phyloP scores from a whole-genome alignment of 441 rosid species.

The Raphanus hybrid region DNA sequence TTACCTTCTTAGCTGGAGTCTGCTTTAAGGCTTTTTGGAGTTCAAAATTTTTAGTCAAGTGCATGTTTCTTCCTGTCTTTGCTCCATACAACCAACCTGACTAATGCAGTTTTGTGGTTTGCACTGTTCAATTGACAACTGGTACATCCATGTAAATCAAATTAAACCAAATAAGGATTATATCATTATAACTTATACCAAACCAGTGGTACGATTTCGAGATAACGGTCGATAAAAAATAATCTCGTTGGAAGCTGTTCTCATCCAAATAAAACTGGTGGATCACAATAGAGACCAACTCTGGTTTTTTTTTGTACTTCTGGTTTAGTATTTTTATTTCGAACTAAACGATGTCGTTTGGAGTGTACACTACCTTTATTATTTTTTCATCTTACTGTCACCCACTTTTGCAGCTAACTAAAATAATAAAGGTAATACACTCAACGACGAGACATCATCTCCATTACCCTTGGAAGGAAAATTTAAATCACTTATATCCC shows the following conservation, averaged over 20 bases:
- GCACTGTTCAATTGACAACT: background rate
- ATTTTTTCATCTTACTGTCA: too few species aligned
- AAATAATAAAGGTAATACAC: background rate
- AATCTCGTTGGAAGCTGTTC: background rate
- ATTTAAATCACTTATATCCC: too few species aligned
- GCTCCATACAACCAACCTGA: constrained; percentile 10
- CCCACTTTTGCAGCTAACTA: background rate
- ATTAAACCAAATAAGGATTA: background rate
- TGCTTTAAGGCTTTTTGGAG: constrained; percentile 22
- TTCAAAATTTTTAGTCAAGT: constrained; percentile 12
- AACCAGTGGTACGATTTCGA: background rate
- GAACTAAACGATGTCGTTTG: too few species aligned
- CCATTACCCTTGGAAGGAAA: too few species aligned
- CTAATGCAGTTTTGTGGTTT: constrained; percentile 1
- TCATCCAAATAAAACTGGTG: constrained; percentile 42
- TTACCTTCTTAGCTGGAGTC: constrained; percentile 10
- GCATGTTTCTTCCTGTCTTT: background rate
- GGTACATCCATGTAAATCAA: background rate
- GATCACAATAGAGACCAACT: constrained; percentile 18
- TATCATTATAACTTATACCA: background rate
- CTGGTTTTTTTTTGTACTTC: background rate
- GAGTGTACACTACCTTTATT: too few species aligned
- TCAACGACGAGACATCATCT: too few species aligned
- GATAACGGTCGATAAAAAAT: constrained; percentile 2
- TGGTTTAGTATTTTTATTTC: too few species aligned